Evolutionary conservation across 257 asterid species (phyloP), one percentile per base, ranked within the genome.

Genomic region (Petunia axillaris): DNA sequence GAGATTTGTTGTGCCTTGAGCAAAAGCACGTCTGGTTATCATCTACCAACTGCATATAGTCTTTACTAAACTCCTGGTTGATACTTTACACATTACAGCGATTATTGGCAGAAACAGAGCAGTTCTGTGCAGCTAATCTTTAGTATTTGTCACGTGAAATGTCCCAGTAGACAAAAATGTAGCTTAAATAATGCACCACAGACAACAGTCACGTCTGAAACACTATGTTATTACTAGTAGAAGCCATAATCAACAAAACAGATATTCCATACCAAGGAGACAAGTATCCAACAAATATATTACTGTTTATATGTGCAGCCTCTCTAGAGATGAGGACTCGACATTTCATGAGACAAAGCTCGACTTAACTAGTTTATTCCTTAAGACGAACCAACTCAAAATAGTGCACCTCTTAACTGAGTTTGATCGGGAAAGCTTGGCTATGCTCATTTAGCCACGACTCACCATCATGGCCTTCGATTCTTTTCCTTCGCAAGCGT

Each of bases 341-440:
- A 48, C 8, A 48, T 48, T 8, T 48, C 53, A 48, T 5, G 53
- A 48, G 8, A 48, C 53, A 48, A 48, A 48, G 53, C 53, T 67
- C 16, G 55, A 67, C 75, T 67, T 39, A 67, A 67, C 55, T 38
- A 43, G 75, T 43, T 67, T n/a, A 41, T 25, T 67, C 75, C 54
- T 43, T 67, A 41, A 41, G 25, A 40, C 7, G 15, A 66, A 15
- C 37, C 25, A 15, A 41, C 55, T 67, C 36, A 15, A 43, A 67
- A n/a, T 67, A 67, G 43, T 41, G 15, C 43, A 43, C 39, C 55
- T 67, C 53, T 66, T 66, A 40, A 43, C 14, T 53, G 40, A 40
- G 50, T 66, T 13, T 53, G 41, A 66, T 40, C 8, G 1, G 76
- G 2, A 25, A 67, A 67, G 75, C 55, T 67, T 15, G 4, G 16